A percentile compares a stretch with the other conserved stretches of the same genome.
phyloP scores from a whole-genome alignment of 1,139 yeast species.

The Yamadazyma siamensis region DNA sequence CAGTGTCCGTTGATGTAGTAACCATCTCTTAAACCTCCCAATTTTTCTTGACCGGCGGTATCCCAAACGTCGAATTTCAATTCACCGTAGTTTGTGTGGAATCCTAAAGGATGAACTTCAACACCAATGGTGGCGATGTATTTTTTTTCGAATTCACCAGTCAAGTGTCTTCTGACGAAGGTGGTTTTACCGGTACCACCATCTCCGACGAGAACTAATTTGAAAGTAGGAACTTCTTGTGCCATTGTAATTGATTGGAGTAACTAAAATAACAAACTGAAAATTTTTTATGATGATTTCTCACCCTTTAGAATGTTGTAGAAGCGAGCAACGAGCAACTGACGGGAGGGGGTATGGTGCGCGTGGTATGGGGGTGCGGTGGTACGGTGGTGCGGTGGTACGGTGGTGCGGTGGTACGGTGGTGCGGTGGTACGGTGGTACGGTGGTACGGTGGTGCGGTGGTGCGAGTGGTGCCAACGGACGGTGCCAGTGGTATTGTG shows the following conservation, averaged over 20 bases:
- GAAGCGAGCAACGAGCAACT: neutral
- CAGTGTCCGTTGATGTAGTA: constrained; percentile 99
- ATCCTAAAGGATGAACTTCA: constrained; percentile 97
- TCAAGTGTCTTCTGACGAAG: constrained; percentile 98
- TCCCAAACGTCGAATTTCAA: constrained; percentile 99
- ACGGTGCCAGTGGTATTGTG: neutral
- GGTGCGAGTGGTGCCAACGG: no score
- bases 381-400: no score
- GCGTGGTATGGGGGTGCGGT: no score
- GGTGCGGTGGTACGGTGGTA: no score
- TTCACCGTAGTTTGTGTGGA: constrained; percentile 98
- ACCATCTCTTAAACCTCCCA: constrained; percentile 99
- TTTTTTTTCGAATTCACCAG: constrained; percentile 99
- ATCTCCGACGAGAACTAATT: constrained; percentile 97
- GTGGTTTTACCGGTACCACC: constrained; percentile 99
- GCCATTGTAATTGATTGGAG: constrained; percentile 38
- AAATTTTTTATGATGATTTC: constrained; percentile 6
- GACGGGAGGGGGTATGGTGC: constrained; percentile 1
- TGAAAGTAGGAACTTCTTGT: constrained; percentile 93
- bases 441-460: no score
- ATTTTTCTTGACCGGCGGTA: constrained; percentile 99
- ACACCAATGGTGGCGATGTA: constrained; percentile 99
- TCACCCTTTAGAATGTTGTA: constrained; percentile 4
- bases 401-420: no score
- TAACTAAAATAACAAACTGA: constrained; percentile 6